Evolutionary conservation across 2,329 filamentous ascomycete species (phyloP).

Genomic region (Fusarium sp.): DNA sequence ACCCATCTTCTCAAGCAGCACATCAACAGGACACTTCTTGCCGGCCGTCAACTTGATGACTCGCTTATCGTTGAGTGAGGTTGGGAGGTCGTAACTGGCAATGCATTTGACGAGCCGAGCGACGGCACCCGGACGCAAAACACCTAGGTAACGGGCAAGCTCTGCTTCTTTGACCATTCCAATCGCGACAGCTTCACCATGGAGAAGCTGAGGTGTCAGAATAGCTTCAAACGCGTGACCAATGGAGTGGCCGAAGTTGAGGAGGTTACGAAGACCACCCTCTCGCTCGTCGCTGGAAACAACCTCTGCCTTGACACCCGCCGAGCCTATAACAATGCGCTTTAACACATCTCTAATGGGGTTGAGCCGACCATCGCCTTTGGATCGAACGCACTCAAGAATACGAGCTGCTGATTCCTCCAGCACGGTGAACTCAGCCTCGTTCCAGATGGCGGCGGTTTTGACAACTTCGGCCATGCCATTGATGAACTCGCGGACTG

Average conservation of each 20-base stretch:
- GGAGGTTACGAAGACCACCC: slow-evolving; percentile 90
- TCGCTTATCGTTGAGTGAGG: slow-evolving; percentile 85
- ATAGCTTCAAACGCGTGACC: slow-evolving; percentile 97
- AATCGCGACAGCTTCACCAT: slow-evolving; percentile 96
- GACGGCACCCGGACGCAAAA: slow-evolving; percentile 88
- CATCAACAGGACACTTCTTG: slow-evolving; percentile 89
- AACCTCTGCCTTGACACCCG: slow-evolving; percentile 93
- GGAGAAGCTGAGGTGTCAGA: slow-evolving; percentile 92
- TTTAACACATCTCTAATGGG: slow-evolving; percentile 80
- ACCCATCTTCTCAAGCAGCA: slow-evolving; percentile 91
- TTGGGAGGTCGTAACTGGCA: slow-evolving; percentile 91
- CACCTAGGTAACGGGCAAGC: slow-evolving; percentile 88
- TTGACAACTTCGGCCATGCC: slow-evolving; percentile 99
- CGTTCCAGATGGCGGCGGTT: slow-evolving; percentile 96
- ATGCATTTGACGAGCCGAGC: slow-evolving; percentile 94
- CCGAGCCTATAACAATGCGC: slow-evolving; percentile 88
- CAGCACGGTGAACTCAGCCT: slow-evolving; percentile 85
- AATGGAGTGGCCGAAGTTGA: slow-evolving; percentile 99
- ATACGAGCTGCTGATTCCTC: slow-evolving; percentile 87
- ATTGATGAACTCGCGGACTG: slow-evolving; percentile 94
- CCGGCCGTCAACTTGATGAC: slow-evolving; percentile 87
- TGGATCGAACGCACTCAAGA: slow-evolving; percentile 62
- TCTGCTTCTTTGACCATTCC: slow-evolving; percentile 99
- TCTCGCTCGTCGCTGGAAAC: slow-evolving; percentile 96
- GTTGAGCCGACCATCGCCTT: slow-evolving; percentile 71